Base-by-base conservation (phyloP, 257 asterid species). In the Solanum medicagineum region DNA sequence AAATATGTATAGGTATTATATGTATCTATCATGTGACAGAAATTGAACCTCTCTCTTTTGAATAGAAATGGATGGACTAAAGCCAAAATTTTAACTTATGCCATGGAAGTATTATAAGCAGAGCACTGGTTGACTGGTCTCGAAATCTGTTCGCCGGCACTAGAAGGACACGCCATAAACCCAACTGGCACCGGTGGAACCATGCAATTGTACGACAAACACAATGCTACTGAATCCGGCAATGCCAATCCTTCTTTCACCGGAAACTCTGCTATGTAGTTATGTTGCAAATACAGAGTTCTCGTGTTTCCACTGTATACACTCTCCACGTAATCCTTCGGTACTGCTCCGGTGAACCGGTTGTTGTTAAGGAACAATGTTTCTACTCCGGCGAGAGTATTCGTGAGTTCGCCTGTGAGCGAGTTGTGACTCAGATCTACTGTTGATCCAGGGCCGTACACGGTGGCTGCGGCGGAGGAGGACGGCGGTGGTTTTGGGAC, bases 391-490 rank as follows among this genome's bases (percentile, higher is more conserved):
- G 55, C 57, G 3, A 94, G 86, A 45, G 89, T 88, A 9, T 84
- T 20, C 13, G 89, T 85, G 8, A 94, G 73, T 20, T 92, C 92
- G 1, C 98, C 97, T 3, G 90, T 59, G 63, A 94, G 85, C 53
- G 70, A 84, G 83, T 94, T 94, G 90, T 94, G 98, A 85, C 98
- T 94, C 36, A 94, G 89, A 84, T 94, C 98, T 8, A 93, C 89
- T 0, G 86, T 87, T 87, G 98, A 90, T 14, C 94, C 94, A 51
- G 22, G 81, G 6, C 85, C 86, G 47, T 84, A 56, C 0, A 53
- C 69, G 84, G 86, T 74, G 57, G 55, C 5, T 19, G 29, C 3
- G 22, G 73, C 10, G 14, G 75, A 14, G 2, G 81, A 14, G 8
- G 40, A 10, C 3, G 54, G 88, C 10, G 88, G 87, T 40, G 87